These are phyloP conservation scores for Saccharum officinarum DNA, from an alignment of 176 grass and related monocot genomes.

Conservation along the genomic window DNA sequence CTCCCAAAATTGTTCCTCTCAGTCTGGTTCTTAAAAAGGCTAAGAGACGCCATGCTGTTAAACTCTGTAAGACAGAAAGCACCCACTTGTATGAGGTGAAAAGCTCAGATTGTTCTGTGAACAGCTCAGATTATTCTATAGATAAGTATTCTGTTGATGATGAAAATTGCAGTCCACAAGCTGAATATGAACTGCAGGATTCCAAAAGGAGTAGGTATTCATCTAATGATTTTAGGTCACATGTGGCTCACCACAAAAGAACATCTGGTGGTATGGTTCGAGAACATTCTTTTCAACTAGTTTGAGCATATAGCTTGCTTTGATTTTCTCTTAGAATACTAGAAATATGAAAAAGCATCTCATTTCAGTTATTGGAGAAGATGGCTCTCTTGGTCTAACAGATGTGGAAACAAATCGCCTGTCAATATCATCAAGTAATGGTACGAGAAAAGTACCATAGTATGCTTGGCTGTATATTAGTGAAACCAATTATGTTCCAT, in stretches of 20 bases:
- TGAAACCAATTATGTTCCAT: conserved; percentile 18
- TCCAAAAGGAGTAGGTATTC: conserved; percentile 38
- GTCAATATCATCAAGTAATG: conserved; percentile 35
- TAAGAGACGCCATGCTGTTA: conserved; percentile 49
- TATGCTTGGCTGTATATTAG: conserved; percentile 6
- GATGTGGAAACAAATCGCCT: conserved; percentile 29
- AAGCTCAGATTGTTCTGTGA: conserved; percentile 25
- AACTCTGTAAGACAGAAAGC: conserved; percentile 37
- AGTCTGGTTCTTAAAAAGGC: conserved; percentile 70
- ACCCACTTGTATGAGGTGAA: conserved; percentile 30
- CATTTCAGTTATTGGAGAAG: conserved; percentile 41
- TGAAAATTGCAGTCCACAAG: conserved; percentile 22
- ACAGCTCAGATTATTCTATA: conserved; percentile 31
- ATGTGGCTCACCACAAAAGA: conserved; percentile 8
- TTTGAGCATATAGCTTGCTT: neutral
- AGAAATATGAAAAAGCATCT: conserved; percentile 33
- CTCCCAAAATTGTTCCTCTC: conserved; percentile 89
- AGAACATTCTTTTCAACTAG: conserved; percentile 27
- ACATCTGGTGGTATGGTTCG: conserved; percentile 35
- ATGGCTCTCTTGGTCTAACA: conserved; percentile 32
- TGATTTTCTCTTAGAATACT: conserved; percentile 25
- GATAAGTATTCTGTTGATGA: conserved; percentile 19
- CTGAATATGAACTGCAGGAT: conserved; percentile 32
- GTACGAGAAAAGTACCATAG: conserved; percentile 2
- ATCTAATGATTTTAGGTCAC: conserved; percentile 27